A percentile compares a stretch with the other conserved stretches of the same genome.
Conservation (phyloP, 106 monocot species). For the Apostasia ramifera region DNA sequence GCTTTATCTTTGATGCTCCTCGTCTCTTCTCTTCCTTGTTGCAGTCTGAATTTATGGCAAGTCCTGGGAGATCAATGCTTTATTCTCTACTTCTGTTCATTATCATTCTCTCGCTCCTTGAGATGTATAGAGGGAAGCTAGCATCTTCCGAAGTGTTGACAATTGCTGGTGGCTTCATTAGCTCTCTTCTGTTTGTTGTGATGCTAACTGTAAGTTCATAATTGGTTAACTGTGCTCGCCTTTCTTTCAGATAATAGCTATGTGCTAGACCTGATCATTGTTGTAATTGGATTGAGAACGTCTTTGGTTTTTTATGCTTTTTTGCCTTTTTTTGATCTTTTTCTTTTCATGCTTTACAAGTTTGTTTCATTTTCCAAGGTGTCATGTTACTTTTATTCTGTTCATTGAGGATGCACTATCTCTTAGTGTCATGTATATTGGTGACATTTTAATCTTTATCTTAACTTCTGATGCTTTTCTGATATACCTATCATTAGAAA, state of each 20-base stretch:
- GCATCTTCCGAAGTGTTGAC: conserved; percentile 90
- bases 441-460: too few relatives aligned
- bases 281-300: too few relatives aligned
- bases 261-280: not conserved
- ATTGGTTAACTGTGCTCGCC: not conserved
- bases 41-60: conserved; percentile 37
- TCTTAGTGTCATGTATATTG: too few relatives aligned
- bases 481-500: too few relatives aligned
- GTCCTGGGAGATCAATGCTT: conserved; percentile 74
- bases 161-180: conserved; percentile 72
- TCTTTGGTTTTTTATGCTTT: too few relatives aligned
- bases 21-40: not conserved
- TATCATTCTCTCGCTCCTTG: conserved; percentile 70
- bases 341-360: too few relatives aligned
- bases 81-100: conserved; percentile 68
- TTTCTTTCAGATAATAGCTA: not conserved
- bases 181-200: conserved; percentile 76
- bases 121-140: conserved; percentile 73
- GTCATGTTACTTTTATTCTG: too few relatives aligned
- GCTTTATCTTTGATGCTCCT: not conserved
- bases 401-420: too few relatives aligned
- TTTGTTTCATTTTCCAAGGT: too few relatives aligned
- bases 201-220: conserved; percentile 57
- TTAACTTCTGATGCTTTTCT: too few relatives aligned
- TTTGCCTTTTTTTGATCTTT: too few relatives aligned